These are phyloP conservation scores for Setaria viridis DNA, from an alignment of 202 grass and related monocot genomes.

Conservation along the genomic window DNA sequence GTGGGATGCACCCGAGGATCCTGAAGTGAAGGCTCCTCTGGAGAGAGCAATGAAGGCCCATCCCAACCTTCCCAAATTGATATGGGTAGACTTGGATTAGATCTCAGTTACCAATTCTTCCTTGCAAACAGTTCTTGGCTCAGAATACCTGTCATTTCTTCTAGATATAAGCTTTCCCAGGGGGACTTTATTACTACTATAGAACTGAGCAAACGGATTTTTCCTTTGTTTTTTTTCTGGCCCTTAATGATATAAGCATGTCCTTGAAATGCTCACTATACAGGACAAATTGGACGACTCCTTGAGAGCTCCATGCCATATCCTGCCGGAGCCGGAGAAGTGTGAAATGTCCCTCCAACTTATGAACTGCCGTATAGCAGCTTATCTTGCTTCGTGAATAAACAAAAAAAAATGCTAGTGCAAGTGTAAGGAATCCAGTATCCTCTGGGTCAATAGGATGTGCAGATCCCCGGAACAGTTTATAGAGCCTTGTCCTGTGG, in stretches of 20 bases:
- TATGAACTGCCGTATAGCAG: not conserved
- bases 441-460: not conserved
- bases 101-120: not conserved
- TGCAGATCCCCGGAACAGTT: not conserved
- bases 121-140: not conserved
- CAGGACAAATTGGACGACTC: too few species aligned
- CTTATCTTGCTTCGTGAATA: too few species aligned
- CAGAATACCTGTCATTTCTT: not conserved
- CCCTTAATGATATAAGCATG: too few species aligned
- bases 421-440: not conserved
- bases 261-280: too few species aligned
- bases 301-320: too few species aligned
- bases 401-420: too few species aligned
- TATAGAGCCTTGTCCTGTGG: not conserved
- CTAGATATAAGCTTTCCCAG: too few species aligned
- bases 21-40: not conserved
- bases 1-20: not conserved
- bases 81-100: not conserved
- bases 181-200: too few species aligned
- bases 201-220: too few species aligned
- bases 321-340: too few species aligned
- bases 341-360: not conserved
- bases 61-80: constrained; percentile 1
- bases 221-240: too few species aligned
- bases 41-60: not conserved